phyloP scores from a whole-genome alignment of 176 grass and related monocot genomes.

The Neostapfia colusana region DNA sequence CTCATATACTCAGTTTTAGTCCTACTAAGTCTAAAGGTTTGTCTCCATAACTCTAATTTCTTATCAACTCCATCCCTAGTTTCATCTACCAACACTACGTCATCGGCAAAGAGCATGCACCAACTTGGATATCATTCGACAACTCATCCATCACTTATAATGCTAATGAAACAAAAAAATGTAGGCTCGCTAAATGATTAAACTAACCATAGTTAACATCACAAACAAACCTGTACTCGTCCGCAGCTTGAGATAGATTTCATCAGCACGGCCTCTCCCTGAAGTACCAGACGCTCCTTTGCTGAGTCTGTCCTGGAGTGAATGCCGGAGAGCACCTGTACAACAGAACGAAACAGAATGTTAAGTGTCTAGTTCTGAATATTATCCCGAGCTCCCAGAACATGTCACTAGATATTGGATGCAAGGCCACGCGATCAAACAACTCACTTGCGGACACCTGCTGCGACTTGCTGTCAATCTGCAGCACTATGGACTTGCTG shows the following conservation, averaged over 20 bases:
- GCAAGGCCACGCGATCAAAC: conserved; percentile 23
- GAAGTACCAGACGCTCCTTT: conserved; percentile 58
- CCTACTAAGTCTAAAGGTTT: too few relatives aligned
- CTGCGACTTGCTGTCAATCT: conserved; percentile 92
- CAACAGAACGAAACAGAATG: background rate
- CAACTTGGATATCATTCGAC: too few relatives aligned
- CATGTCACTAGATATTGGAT: background rate
- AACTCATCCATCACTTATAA: conserved; percentile 67
- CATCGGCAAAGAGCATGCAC: too few relatives aligned
- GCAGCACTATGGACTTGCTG: conserved; percentile 85
- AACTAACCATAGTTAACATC: background rate
- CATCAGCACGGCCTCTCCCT: conserved; percentile 54
- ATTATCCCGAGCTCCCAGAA: background rate
- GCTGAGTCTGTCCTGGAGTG: conserved; percentile 85
- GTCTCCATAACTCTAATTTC: too few relatives aligned
- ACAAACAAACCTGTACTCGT: conserved; percentile 73
- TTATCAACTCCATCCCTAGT: too few relatives aligned
- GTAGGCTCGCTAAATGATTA: background rate
- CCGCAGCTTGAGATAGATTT: conserved; percentile 68
- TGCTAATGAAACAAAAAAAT: background rate
- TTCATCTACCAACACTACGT: too few relatives aligned
- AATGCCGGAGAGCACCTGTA: conserved; percentile 77
- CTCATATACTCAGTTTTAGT: too few relatives aligned
- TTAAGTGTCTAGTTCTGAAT: background rate
- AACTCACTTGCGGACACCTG: conserved; percentile 89